Evolutionary conservation across 345 rosid genomes (phyloP).

Genomic region (Citrus medica): DNA sequence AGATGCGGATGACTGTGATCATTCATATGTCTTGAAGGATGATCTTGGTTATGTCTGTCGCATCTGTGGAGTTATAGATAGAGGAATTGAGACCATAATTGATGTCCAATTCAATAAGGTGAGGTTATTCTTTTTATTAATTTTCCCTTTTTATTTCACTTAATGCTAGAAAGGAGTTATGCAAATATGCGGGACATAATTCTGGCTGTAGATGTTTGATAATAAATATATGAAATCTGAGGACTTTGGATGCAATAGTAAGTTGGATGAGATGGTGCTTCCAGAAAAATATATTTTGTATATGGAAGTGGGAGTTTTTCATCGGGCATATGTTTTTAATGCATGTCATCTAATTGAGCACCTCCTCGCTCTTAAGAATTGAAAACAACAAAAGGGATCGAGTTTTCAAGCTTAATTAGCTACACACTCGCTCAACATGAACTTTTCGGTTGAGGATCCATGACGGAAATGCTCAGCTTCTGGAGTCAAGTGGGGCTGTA

Average conservation of each 20-base stretch:
- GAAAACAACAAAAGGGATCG: neutral
- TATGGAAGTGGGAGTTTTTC: neutral
- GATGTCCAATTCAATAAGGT: conserved; percentile 83
- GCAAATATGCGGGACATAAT: neutral
- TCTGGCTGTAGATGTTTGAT: conserved; percentile 4
- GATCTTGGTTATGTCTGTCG: conserved; percentile 96
- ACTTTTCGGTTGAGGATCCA: neutral
- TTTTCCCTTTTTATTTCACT: conserved; percentile 1
- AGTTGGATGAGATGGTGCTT: neutral
- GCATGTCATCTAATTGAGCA: neutral
- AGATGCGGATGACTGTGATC: conserved; percentile 66
- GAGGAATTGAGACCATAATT: conserved; percentile 71
- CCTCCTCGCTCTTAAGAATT: neutral
- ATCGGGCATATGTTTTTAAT: neutral
- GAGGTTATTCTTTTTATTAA: conserved; percentile 5
- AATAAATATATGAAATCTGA: neutral
- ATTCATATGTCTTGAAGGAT: conserved; percentile 75
- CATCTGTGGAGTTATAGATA: conserved; percentile 68
- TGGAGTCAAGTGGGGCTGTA: neutral
- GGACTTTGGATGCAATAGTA: neutral
- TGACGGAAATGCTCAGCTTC: neutral
- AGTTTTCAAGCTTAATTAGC: neutral
- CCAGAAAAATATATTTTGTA: neutral
- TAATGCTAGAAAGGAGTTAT: neutral
- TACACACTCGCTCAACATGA: neutral